Conservation (phyloP, 805 yeast genomes). For the Saccharomycopsis synnaedendra region DNA sequence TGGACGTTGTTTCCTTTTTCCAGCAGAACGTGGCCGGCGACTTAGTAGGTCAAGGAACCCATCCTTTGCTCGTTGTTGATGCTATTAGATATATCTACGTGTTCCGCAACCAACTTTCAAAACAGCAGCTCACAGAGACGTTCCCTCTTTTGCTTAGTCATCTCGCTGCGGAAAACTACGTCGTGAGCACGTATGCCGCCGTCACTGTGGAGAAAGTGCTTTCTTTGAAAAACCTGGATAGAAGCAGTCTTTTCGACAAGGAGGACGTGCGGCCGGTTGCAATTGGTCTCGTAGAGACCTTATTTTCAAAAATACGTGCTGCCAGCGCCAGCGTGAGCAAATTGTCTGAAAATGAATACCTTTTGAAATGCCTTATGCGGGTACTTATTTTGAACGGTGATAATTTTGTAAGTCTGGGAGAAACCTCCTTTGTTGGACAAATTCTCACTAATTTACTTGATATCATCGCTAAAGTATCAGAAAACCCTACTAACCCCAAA, state of each 20-base stretch:
- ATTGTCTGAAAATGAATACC: constrained; percentile 87
- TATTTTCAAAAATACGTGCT: constrained; percentile 55
- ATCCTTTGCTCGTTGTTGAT: constrained; percentile 80
- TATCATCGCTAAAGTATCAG: constrained; percentile 59
- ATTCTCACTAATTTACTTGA: constrained; percentile 52
- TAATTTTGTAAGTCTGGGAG: constrained; percentile 24
- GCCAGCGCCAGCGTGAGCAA: constrained; percentile 67
- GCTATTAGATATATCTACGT: constrained; percentile 84
- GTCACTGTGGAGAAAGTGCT: constrained; percentile 84
- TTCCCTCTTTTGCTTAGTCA: constrained; percentile 70
- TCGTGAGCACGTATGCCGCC: constrained; percentile 88
- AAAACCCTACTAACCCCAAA: constrained; percentile 91
- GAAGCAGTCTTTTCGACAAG: constrained; percentile 49
- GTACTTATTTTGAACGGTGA: constrained; percentile 60
- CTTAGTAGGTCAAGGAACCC: constrained; percentile 37
- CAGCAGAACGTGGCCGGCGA: constrained; percentile 73
- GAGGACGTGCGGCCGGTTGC: constrained; percentile 57
- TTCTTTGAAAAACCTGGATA: constrained; percentile 47
- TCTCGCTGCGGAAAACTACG: constrained; percentile 55
- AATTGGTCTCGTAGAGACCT: constrained; percentile 47
- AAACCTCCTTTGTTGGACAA: constrained; percentile 20
- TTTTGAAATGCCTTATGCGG: constrained; percentile 83
- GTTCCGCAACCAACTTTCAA: constrained; percentile 87
- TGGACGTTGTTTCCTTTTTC: constrained; percentile 84
- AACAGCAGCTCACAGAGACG: constrained; percentile 67